Conservation (phyloP, 139 green algal genomes). For the Picochlorum sp. region DNA sequence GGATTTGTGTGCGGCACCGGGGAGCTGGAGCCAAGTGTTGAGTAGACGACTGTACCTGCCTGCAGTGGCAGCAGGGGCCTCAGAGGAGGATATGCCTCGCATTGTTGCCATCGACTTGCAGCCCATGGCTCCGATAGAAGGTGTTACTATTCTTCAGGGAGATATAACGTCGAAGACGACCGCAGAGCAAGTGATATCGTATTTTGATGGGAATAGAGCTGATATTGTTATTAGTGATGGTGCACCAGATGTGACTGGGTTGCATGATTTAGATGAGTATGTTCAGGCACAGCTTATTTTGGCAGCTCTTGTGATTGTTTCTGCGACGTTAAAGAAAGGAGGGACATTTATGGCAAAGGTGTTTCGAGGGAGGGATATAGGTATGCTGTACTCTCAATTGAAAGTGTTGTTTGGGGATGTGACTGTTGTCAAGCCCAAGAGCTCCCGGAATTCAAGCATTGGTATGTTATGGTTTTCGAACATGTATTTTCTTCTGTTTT, state of each 20-base stretch:
- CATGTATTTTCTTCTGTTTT: too few relatives aligned
- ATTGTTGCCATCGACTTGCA: constrained; percentile 97
- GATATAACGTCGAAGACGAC: constrained; percentile 83
- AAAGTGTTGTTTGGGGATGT: constrained; percentile 87
- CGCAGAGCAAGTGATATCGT: constrained; percentile 59
- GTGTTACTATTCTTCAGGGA: constrained; percentile 83
- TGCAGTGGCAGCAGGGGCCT: constrained; percentile 21
- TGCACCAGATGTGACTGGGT: constrained; percentile 92
- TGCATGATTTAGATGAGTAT: constrained; percentile 99
- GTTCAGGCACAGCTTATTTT: constrained; percentile 92
- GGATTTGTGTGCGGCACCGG: constrained; percentile 93
- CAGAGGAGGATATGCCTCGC: constrained; percentile 47
- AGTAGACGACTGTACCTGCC: constrained; percentile 77
- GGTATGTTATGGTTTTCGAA: too few relatives aligned
- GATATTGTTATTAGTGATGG: constrained; percentile 96
- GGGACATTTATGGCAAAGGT: constrained; percentile 94
- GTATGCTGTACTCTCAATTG: constrained; percentile 87
- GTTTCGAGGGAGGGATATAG: constrained; percentile 84
- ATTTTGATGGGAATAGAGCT: constrained; percentile 75
- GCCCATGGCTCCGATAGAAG: constrained; percentile 96
- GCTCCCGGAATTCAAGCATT: constrained; percentile 78
- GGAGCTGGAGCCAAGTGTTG: constrained; percentile 88
- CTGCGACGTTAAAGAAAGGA: constrained; percentile 67
- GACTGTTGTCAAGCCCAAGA: constrained; percentile 86
- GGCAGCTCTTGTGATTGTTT: constrained; percentile 78